Evolutionary conservation across 345 rosid genomes (phyloP), one percentile per base, ranked within the genome.

Genomic region (Syzygium jambos): DNA sequence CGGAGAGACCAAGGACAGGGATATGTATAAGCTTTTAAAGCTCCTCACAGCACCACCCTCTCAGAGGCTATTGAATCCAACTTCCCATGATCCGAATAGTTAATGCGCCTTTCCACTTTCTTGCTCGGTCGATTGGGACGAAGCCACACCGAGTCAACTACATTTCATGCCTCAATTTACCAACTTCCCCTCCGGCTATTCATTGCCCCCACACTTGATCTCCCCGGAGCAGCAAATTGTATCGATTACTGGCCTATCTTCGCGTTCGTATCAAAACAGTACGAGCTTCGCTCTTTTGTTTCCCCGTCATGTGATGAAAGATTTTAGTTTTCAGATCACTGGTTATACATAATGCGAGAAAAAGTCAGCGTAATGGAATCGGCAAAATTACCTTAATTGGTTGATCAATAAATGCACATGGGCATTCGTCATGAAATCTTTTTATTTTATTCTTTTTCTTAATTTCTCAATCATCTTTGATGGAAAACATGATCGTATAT

Each of bases 1-100:
- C 49, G 49, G 82, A 19, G 82, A 19, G 49, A 73, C 7, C 82
- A 21, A 19, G 27, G 49, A 73, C 49, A 88, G 41, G 52, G 10
- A 56, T 21, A 56, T 85, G 87, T 63, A 27, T 57, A 25, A 86
- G 88, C 93, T 86, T 93, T 92, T 89, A 92, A 91, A 88, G 93
- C 94, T 88, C 92, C 89, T 12, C 82, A 19, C 82, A 73, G 10
- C 93, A 90, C 85, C 92, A 87, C 89, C 91, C 91, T 89, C 84
- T 30, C 83, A 19, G 82, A 19, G 82, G 49, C 73, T 51, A 52
- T 84, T 84, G 54, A 84, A 52, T 84, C 54, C 54, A 51, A 46
- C 59, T 23, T 43, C 85, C 54, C 54, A 34, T 52, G 41, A 51
- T 49, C 82, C 38, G 49, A 73, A 73, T 49, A 73, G 27, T 73